A percentile compares a stretch with the other conserved stretches of the same genome.
phyloP scores from a whole-genome alignment of 2,329 filamentous ascomycete genomes.

The Hirsutella thompsonii region DNA sequence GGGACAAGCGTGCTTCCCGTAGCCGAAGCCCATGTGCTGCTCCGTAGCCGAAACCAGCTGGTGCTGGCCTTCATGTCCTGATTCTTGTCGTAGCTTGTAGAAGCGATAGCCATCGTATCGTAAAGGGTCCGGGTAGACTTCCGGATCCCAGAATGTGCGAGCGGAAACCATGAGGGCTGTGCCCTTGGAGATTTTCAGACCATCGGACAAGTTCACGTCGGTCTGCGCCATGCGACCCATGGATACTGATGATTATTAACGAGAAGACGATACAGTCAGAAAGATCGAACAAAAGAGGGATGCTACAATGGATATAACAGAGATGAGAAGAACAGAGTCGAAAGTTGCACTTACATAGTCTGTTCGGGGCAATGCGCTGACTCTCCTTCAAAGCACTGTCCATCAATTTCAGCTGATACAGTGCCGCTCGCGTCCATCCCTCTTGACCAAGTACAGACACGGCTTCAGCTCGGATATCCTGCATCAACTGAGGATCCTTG shows the following conservation, averaged over 20 bases:
- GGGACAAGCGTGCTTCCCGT: neutral
- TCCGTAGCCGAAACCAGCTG: neutral
- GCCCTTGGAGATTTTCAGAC: neutral
- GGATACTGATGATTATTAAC: no score
- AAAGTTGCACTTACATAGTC: neutral
- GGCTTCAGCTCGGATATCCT: neutral
- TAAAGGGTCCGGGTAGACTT: neutral
- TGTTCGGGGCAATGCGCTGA: neutral
- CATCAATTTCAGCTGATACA: neutral
- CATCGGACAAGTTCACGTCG: no score
- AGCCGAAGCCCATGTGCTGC: neutral
- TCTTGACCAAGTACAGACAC: neutral
- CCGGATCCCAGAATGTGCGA: neutral
- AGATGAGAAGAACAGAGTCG: neutral
- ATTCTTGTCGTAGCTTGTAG: neutral
- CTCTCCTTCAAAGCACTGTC: neutral
- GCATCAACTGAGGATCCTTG: neutral
- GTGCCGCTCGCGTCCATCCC: neutral
- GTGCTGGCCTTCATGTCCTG: neutral
- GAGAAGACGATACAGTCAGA: no score
- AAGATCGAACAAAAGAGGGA: no score
- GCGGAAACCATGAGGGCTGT: neutral
- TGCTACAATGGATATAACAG: no score
- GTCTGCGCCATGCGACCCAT: no score
- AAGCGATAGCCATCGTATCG: neutral